Base-by-base conservation (phyloP, 176 grass and related monocot species). In the Juncus effusus region DNA sequence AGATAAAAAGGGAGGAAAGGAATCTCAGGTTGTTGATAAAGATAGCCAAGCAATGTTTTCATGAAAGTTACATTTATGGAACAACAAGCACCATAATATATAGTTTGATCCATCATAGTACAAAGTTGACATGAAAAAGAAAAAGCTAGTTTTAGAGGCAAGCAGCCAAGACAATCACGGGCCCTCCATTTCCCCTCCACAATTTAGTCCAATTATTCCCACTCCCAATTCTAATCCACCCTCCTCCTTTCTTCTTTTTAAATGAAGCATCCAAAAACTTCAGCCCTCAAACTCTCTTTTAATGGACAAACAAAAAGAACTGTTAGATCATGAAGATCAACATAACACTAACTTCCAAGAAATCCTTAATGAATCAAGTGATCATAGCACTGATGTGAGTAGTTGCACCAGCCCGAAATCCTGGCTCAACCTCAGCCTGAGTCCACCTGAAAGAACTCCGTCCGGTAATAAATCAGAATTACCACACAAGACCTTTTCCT, bases 401-500 rank as follows among this genome's bases (percentile, higher is more conserved):
- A 57, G 38, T 12, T 72, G 68, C n/a, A 72, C 12, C 39, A 70
- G 61, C 52, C 60, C 65, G 3, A 57, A 60, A 55, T 55, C 86
- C 72, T 95, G 86, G 86, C 61, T 90, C 45, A 78, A 84, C 63
- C 65, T 95, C 62, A 81, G 83, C 36, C 45, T 84, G 15, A 61
- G 59, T 63, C 40, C 13, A 56, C 59, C 60, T 9, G 85, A 63
- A 64, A 40, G 10, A 41, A 84, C 64, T 38, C 63, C 51, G 49
- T 40, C 62, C 11, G 76, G 57, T 60, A 52, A 52, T 56, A 81
- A 89, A 62, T 7, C 82, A 4, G 64, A 60, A 50, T 55, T 65
- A 13, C 38, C 65, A 12, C 90, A 81, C 19, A 84, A 87, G 66
- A 95, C 71, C 13, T 90, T 95, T 80, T 86, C 90, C 42, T 95